Evolutionary conservation across 352 stramenopile species (phyloP).

Genomic region (Phytophthora ramorum): DNA sequence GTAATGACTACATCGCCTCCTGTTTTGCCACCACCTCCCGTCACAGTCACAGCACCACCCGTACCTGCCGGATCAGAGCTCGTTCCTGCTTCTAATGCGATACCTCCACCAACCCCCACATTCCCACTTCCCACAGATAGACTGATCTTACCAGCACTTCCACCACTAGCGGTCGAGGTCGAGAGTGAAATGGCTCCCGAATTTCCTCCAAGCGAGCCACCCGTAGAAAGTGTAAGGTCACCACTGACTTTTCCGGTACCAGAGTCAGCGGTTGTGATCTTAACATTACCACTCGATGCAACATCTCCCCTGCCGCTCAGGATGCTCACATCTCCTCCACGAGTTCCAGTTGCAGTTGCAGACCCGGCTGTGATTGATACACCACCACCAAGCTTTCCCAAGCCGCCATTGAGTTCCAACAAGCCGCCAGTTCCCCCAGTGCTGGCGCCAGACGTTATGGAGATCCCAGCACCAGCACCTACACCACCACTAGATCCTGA

Average conservation of each 20-base stretch:
- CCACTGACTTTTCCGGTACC: slow-evolving; percentile 31
- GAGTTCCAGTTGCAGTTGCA: slow-evolving; percentile 6
- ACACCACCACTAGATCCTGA: slow-evolving; percentile 8
- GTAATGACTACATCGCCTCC: slow-evolving; percentile 44
- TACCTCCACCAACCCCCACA: slow-evolving; percentile 6
- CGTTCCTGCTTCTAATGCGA: slow-evolving; percentile 36
- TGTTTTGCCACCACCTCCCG: slow-evolving; percentile 17
- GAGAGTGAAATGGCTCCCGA: slow-evolving; percentile 39
- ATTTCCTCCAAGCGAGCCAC: slow-evolving; percentile 22
- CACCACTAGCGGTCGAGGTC: slow-evolving; percentile 25
- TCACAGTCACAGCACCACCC: slow-evolving; percentile 28
- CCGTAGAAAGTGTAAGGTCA: slow-evolving; percentile 33
- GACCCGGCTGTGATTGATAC: slow-evolving; percentile 21
- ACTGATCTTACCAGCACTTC: slow-evolving; percentile 34
- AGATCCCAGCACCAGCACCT: slow-evolving; percentile 8
- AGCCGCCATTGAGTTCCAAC: slow-evolving; percentile 19
- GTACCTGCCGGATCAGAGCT: slow-evolving; percentile 19
- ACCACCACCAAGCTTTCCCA: slow-evolving; percentile 16
- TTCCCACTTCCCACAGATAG: slow-evolving; percentile 29
- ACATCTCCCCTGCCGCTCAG: slow-evolving; percentile 14
- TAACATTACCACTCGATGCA: slow-evolving; percentile 33
- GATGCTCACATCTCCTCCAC: slow-evolving; percentile 26
- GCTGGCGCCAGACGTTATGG: slow-evolving; percentile 15
- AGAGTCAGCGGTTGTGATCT: slow-evolving; percentile 28
- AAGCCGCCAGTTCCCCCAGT: slow-evolving; percentile 16